Conservation (phyloP, 345 rosid genomes). For the Eucalyptus virginea region DNA sequence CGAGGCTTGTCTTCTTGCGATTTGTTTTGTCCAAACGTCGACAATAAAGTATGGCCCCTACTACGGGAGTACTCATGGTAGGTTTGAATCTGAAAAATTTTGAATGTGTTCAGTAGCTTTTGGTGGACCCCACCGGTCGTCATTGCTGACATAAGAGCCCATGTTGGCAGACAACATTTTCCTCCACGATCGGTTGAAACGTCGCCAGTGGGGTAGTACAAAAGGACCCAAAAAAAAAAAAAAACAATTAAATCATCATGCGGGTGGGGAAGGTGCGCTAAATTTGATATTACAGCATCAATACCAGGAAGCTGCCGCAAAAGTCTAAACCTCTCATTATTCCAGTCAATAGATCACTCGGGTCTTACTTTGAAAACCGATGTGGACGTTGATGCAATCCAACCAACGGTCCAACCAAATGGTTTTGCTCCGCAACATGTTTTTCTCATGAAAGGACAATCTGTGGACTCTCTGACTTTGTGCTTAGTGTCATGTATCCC, state of each 20-base stretch:
- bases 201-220: background rate
- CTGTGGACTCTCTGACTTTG: background rate
- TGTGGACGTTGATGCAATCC: background rate
- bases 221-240: background rate
- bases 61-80: background rate
- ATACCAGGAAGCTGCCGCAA: background rate
- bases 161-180: too few species aligned
- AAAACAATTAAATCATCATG: background rate
- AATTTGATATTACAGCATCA: background rate
- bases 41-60: background rate
- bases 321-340: background rate
- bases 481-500: background rate
- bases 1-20: background rate
- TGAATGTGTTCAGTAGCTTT: background rate
- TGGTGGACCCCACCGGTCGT: background rate
- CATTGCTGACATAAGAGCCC: background rate
- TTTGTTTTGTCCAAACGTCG: background rate
- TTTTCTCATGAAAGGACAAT: background rate
- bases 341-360: background rate
- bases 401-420: background rate
- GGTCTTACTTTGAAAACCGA: background rate
- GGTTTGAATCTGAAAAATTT: background rate
- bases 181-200: background rate
- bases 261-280: background rate
- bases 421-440: background rate